Evolutionary conservation across 139 green algal genomes (phyloP), one percentile per base, ranked within the genome.

Genomic region (Edaphochlamys debaryana): DNA sequence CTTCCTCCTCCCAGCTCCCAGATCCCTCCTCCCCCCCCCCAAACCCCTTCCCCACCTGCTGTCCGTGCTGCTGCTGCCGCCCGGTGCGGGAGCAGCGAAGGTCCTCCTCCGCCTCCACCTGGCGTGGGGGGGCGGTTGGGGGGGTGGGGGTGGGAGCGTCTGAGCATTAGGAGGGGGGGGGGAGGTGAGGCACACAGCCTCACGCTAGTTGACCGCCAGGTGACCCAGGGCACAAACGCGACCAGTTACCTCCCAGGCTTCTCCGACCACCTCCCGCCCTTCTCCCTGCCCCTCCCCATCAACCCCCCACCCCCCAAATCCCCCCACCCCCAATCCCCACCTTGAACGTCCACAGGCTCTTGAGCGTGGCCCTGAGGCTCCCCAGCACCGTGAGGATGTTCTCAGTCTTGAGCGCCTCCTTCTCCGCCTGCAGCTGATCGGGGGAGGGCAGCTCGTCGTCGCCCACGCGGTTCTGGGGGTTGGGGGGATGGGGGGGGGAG

Each of bases 311-410:
- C n/a, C n/a, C n/a, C n/a, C n/a, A n/a, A n/a, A n/a, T n/a, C n/a
- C n/a, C n/a, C n/a, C n/a, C n/a, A n/a, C n/a, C n/a, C n/a, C n/a
- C n/a, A n/a, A n/a, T n/a, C n/a, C 82, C 4, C 69, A 90, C 89
- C 87, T 93, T 93, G 85, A 91, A 93, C 17, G 79, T 58, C 89
- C 89, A 93, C 48, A 93, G 79, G 23, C 75, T 82, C 58, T 93
- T 88, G 37, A 93, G 79, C 9, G 42, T 77, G 22, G 89, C 89
- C 63, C 89, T 80, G 37, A 93, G 76, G 15, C 56, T 73, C 27
- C 89, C 89, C 58, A 93, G 70, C 52, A 93, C 89, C 22, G 84
- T 76, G 38, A 93, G 68, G 71, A 93, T 90, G 83, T 85, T 89
- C 62, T 89, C 85, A 3, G 58, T 38, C 1, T 71, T 62, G 45